Conservation (phyloP, 1,139 yeast genomes). For the Debaryomyces fabryi region DNA sequence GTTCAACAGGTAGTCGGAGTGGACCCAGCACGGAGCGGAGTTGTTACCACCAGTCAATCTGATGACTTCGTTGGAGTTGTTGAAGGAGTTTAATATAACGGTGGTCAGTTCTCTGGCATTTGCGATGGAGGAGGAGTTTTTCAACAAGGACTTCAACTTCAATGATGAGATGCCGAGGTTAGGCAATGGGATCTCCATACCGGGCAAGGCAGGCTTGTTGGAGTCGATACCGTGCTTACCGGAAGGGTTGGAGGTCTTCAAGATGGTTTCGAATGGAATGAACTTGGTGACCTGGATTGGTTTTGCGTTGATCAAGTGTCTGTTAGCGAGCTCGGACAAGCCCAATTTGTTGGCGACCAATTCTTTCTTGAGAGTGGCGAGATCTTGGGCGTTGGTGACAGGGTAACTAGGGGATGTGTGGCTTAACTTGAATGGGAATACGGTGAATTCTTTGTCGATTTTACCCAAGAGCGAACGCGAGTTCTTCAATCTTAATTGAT, state of each 20-base stretch:
- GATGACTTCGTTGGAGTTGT: constrained; percentile 51
- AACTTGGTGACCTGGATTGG: constrained; percentile 74
- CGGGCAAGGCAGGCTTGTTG: constrained; percentile 67
- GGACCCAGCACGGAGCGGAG: constrained; percentile 82
- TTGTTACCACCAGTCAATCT: constrained; percentile 82
- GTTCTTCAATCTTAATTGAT: constrained; percentile 74
- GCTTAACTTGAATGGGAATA: constrained; percentile 86
- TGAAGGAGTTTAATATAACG: constrained; percentile 39
- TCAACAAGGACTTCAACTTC: constrained; percentile 64
- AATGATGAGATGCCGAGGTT: constrained; percentile 67
- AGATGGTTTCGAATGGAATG: constrained; percentile 65
- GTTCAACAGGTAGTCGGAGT: constrained; percentile 64
- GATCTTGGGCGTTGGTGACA: constrained; percentile 41
- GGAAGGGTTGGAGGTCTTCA: constrained; percentile 62
- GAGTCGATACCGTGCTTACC: constrained; percentile 69
- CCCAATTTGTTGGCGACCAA: constrained; percentile 71
- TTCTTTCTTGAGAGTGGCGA: constrained; percentile 49
- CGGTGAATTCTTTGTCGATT: constrained; percentile 76
- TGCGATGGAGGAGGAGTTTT: constrained; percentile 46
- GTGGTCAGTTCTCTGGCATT: constrained; percentile 79
- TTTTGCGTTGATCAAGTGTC: constrained; percentile 75
- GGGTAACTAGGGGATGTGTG: constrained; percentile 67
- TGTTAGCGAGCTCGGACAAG: constrained; percentile 75
- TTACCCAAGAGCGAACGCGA: constrained; percentile 71
- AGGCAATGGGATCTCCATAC: constrained; percentile 73